Base-by-base conservation (phyloP, 495 filamentous ascomycete genomes). In the Neurospora terricola region DNA sequence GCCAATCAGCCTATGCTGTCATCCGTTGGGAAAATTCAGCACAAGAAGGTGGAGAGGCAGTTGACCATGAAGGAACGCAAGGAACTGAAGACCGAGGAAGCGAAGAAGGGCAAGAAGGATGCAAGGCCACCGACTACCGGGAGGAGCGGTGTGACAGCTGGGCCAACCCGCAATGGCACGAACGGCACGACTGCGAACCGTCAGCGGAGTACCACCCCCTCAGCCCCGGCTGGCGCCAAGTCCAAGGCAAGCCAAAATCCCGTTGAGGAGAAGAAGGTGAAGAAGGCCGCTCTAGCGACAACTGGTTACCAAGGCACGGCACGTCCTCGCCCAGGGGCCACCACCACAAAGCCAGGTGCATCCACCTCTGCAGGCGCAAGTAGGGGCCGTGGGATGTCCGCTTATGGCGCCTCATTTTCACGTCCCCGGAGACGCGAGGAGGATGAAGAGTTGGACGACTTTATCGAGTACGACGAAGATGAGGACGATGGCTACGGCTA, bases 241-340 rank as follows among this genome's bases (percentile, higher is more conserved):
- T 37, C 73, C 42, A 78, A 76, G 70, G 70, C 59, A n/a, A 74
- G 72, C 30, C 30, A 75, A n/a, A 68, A 76, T 12, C 70, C 77
- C 3, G 74, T 54, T 0, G 78, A 81, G 10, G 84, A 85, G 72
- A 88, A 87, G 81, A 89, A 87, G 73, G 72, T 84, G 71, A 89
- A 89, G 79, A 89, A 89, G 76, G 84, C 87, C 5, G 86, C 86
- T 2, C 73, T 81, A 69, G 86, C 87, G 23, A 89, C 86, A 9
- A 89, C 86, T 12, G 87, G 87, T 34, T 89, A 89, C 73, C 83
- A 84, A 3, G 87, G 87, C 38, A 88, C 87, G 36, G 87, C 87
- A n/a, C 83, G 84, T 5, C 82, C 85, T 27, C 78, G 79, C 5
- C 80, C 83, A 6, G 81, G 81, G 38, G 80, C 81, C 21, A 34